Evolutionary conservation across 2,329 filamentous ascomycete species (phyloP).

Genomic region (Penicillium frequentans): DNA sequence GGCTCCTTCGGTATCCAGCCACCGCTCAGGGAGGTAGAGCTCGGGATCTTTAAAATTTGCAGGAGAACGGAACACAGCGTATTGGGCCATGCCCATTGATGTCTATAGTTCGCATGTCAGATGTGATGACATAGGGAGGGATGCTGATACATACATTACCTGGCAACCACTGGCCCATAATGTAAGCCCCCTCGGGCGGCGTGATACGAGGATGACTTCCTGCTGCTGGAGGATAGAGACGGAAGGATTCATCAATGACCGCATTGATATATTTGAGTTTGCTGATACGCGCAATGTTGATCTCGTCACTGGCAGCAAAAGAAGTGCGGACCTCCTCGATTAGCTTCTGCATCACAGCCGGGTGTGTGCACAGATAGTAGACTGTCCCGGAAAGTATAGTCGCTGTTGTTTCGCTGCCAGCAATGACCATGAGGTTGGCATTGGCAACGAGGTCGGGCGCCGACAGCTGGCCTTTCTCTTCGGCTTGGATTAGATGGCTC

Average conservation of each 20-base stretch:
- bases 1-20: slow-evolving; percentile 1
- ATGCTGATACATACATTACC: background rate
- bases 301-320: background rate
- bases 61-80: slow-evolving; percentile 2
- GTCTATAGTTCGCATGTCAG: background rate
- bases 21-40: slow-evolving; percentile 3
- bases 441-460: slow-evolving; percentile 2
- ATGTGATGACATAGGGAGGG: background rate
- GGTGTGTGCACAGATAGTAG: background rate
- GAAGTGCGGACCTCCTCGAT: background rate
- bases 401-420: background rate
- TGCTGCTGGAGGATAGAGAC: slow-evolving; percentile 4
- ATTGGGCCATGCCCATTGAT: slow-evolving; percentile 7
- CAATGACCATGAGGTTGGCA: slow-evolving; percentile 7
- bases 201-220: slow-evolving; percentile 3
- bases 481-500: slow-evolving; percentile 5
- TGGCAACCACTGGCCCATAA: slow-evolving; percentile 3
- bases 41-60: slow-evolving; percentile 7
- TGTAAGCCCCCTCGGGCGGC: slow-evolving; percentile 4
- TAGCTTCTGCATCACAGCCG: background rate
- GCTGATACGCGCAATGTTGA: background rate
- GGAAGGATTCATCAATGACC: slow-evolving; percentile 4
- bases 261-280: slow-evolving; percentile 4
- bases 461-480: slow-evolving; percentile 3
- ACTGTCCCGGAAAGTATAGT: background rate